Evolutionary conservation across 805 yeast genomes (phyloP).

Genomic region (Pichia cabralensis): DNA sequence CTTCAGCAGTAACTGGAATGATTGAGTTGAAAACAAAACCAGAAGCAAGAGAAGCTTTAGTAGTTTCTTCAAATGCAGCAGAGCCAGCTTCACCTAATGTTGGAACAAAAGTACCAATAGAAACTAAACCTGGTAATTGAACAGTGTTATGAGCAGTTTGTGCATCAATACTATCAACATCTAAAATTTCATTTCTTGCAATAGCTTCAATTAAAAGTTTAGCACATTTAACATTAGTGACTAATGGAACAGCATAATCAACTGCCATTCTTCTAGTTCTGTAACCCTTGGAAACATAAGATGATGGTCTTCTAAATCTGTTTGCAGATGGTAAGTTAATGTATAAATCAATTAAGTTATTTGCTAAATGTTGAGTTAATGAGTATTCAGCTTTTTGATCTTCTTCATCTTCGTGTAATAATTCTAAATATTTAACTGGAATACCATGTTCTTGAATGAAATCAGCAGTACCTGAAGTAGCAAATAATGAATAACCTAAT

Average conservation of each 20-base stretch:
- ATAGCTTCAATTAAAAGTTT: slow-evolving; percentile 92
- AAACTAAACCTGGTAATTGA: slow-evolving; percentile 78
- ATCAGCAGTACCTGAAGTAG: slow-evolving; percentile 99
- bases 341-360: slow-evolving; percentile 91
- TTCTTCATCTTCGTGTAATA: slow-evolving; percentile 55
- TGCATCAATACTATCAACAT: slow-evolving; percentile 69
- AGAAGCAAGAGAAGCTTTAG: slow-evolving; percentile 64
- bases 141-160: slow-evolving; percentile 84
- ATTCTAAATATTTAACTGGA: slow-evolving; percentile 92
- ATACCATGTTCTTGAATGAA: slow-evolving; percentile 90
- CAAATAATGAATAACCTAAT: slow-evolving; percentile 84
- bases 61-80: slow-evolving; percentile 52
- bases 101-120: slow-evolving; percentile 72
- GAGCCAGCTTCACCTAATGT: slow-evolving; percentile 41
- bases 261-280: slow-evolving; percentile 99
- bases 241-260: slow-evolving; percentile 94
- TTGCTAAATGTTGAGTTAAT: slow-evolving; percentile 90
- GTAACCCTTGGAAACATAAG: slow-evolving; percentile 95
- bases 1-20: slow-evolving; percentile 60
- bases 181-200: slow-evolving; percentile 56
- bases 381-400: slow-evolving; percentile 90
- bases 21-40: slow-evolving; percentile 85
- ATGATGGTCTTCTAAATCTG: slow-evolving; percentile 97
- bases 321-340: slow-evolving; percentile 94
- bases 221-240: slow-evolving; percentile 96